Evolutionary conservation across 192 early-diverging fungal genomes (phyloP).

Genomic region (Funneliformis mosseae): DNA sequence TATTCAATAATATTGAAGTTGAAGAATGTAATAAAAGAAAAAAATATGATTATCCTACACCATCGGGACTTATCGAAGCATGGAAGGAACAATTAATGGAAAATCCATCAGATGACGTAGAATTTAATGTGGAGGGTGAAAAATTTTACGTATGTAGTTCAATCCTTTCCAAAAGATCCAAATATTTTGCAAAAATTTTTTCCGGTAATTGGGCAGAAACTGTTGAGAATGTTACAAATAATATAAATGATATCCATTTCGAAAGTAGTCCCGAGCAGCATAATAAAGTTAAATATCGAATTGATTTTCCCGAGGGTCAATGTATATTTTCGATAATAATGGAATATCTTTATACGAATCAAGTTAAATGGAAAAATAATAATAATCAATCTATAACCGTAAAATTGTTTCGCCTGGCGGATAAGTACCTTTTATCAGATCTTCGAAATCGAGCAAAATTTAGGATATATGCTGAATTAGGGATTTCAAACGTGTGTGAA

Average conservation of each 20-base stretch:
- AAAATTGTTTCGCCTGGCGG: slow-evolving; percentile 3
- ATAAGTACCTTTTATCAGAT: slow-evolving; percentile 12
- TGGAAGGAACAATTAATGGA: background rate
- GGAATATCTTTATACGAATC: background rate
- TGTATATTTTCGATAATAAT: background rate
- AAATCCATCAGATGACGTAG: background rate
- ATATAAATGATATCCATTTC: no score
- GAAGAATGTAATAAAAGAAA: background rate
- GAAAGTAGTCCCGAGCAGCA: background rate
- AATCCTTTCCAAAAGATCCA: background rate
- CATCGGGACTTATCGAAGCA: background rate
- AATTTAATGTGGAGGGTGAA: background rate
- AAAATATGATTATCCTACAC: background rate
- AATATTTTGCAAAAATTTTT: background rate
- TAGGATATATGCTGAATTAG: slow-evolving; percentile 5
- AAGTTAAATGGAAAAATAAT: background rate
- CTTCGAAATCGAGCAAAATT: slow-evolving; percentile 11
- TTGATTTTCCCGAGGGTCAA: background rate
- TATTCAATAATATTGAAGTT: background rate
- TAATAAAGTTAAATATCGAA: background rate
- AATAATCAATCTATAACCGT: background rate
- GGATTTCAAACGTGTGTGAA: background rate
- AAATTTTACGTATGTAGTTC: background rate
- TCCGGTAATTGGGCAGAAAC: background rate
- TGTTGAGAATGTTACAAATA: background rate